Conservation (phyloP, 495 filamentous ascomycete species). For the Xylaria scruposa region DNA sequence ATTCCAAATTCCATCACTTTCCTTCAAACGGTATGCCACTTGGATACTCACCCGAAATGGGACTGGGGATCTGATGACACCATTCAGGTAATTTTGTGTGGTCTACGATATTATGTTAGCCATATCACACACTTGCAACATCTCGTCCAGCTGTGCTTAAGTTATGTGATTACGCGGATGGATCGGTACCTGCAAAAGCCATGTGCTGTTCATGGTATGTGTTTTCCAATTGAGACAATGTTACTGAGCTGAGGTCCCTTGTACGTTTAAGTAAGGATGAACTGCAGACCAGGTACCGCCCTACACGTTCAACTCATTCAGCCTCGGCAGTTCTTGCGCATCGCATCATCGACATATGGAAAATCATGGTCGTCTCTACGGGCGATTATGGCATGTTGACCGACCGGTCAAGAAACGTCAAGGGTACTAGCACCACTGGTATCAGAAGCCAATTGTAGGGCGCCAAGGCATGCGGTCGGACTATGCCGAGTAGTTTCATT, state of each 20-base stretch:
- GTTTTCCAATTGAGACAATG: neutral
- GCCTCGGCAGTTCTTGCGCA: constrained; percentile 6
- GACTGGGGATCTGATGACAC: neutral
- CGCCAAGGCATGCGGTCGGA: constrained; percentile 28
- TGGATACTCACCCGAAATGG: neutral
- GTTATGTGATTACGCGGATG: neutral
- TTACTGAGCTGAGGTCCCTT: constrained; percentile 3
- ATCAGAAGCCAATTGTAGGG: constrained; percentile 8
- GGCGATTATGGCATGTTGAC: constrained; percentile 18
- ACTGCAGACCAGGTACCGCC: neutral
- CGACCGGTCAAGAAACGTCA: constrained; percentile 26
- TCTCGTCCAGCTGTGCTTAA: constrained; percentile 14
- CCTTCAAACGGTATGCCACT: neutral
- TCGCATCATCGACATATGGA: constrained; percentile 13
- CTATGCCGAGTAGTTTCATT: constrained; percentile 22
- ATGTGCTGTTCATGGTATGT: constrained; percentile 19
- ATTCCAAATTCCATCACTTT: neutral
- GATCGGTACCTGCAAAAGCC: constrained; percentile 23
- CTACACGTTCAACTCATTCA: neutral
- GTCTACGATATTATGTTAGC: neutral
- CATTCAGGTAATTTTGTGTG: neutral
- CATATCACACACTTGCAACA: neutral
- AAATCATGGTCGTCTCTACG: neutral
- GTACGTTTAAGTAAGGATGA: neutral
- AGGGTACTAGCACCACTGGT: constrained; percentile 8